Base-by-base conservation (phyloP, 2,329 filamentous ascomycete species). In the Aspergillus amoenus region DNA sequence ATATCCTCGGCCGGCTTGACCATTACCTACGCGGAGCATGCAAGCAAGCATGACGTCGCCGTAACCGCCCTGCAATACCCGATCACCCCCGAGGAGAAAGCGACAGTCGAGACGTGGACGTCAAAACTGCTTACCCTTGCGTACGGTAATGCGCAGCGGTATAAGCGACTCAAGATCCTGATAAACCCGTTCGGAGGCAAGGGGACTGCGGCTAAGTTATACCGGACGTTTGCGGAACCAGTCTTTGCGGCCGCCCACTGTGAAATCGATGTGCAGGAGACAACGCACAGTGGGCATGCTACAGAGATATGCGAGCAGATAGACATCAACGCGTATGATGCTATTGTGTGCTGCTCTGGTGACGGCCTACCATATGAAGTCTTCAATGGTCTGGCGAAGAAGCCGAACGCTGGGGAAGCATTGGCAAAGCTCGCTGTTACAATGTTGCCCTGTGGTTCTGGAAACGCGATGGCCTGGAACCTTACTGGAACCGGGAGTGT, bases 401-500 rank as follows among this genome's bases (percentile, higher is more conserved):
- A 91, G 40, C 70, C 82, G 4, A 90, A 97, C 74, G 92, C 92
- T 18, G 79, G 81, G 32, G 82, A 82, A 55, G 94, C 93, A 0
- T 77, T 99, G 59, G 78, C 81, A 21, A 89, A 88, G 67, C 77
- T 97, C 13, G 90, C 94, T 1, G 86, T 99, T 2, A 88, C 87
- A 21, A 91, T 96, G 69, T 82, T 99, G 37, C 94, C 94, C 1
- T 96, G 93, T 69, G 94, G 94, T 13, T 94, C 90, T 49, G 94
- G 94, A 5, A 99, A 99, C 73, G 94, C 91, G 21, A 89, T 97
- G 86, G 90, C 90, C 61, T 88, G 89, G 78, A 97, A 97, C 72
- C 77, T 95, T 46, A 91, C 91, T 64, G 94, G 93, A 5, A 93
- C 92, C 0, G 83, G 88, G 61, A 86, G 84, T 61, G 83, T 89